Conservation (phyloP, 495 filamentous ascomycete species). For the Tuber melanosporum region DNA sequence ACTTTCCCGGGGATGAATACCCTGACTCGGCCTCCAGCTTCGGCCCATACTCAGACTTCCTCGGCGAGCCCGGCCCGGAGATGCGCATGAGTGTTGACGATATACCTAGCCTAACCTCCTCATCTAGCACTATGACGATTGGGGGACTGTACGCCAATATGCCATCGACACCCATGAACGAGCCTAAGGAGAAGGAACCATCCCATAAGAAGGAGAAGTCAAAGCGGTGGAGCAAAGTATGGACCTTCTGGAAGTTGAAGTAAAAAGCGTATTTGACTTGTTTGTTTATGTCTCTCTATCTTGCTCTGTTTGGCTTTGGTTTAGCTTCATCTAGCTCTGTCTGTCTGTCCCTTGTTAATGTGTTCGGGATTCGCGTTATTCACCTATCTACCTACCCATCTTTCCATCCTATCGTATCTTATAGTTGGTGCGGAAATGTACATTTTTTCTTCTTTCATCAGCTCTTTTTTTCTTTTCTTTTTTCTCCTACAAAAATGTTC, state of each 20-base stretch:
- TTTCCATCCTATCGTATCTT: not conserved
- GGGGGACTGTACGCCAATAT: constrained; percentile 37
- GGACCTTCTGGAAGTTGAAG: constrained; percentile 40
- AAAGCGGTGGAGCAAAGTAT: constrained; percentile 41
- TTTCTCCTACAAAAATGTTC: not conserved
- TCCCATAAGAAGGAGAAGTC: constrained; percentile 31
- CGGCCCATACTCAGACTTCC: constrained; percentile 34
- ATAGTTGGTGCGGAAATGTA: not conserved
- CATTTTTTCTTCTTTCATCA: not conserved
- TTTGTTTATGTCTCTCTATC: not conserved
- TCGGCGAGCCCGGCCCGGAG: constrained; percentile 41
- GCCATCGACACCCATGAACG: constrained; percentile 37
- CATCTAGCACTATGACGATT: constrained; percentile 42
- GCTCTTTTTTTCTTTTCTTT: not conserved
- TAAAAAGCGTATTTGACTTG: constrained; percentile 9
- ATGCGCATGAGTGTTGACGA: constrained; percentile 43
- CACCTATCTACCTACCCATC: not conserved
- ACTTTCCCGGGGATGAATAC: constrained; percentile 34
- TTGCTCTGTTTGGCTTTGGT: not conserved
- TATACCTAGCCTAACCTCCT: constrained; percentile 41
- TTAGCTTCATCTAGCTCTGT: not conserved
- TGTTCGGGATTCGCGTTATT: not conserved
- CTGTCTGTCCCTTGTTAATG: not conserved
- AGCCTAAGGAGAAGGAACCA: constrained; percentile 25
- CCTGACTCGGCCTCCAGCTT: constrained; percentile 31